Evolutionary conservation across 345 rosid genomes (phyloP), one percentile per base, ranked within the genome.

Genomic region (Salix purpurea): DNA sequence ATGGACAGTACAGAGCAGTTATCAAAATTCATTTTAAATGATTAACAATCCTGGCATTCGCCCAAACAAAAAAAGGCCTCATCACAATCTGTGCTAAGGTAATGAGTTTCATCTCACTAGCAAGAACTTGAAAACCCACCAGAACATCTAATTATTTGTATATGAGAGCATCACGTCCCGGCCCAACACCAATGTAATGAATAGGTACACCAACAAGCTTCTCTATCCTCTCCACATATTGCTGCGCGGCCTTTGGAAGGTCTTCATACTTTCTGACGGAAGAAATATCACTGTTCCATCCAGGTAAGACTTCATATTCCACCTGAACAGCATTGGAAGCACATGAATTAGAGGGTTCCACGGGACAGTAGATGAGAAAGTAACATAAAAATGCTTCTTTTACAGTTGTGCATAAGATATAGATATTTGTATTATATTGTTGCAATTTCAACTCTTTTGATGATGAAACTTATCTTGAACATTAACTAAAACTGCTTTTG

Each of bases 81-180:
- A 42, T 42, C 46, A 42, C 13, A 42, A 42, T 42, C 14, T 42
- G 46, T 42, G 46, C 46, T 42, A 42, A 42, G 46, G 46, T 42
- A 70, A 39, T 40, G 30, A 26, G 76, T 16, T 19, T 30, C 10
- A 30, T 32, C 11, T 73, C 76, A 61, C 36, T 23, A 8, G 5
- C 75, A 73, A 23, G 24, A 39, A n/a, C 48, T 54, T 28, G 26
- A 32, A 69, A 42, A 37, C 13, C 1, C 16, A 24, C 65, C 1
- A n/a, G 16, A 19, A 23, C 32, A 6, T n/a, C 13, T 23, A 2
- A 81, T 86, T 82, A 95, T 77, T 93, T 95, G 83, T 70, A 85
- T 72, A 93, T 93, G 72, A 95, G 97, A 58, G 99, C 99, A 62
- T 93, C 94, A 44, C 99, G 94, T 54, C 97, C 94, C 0, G 99